Evolutionary conservation across 305 asterid genomes (phyloP).

Genomic region (Striga hermonthica): DNA sequence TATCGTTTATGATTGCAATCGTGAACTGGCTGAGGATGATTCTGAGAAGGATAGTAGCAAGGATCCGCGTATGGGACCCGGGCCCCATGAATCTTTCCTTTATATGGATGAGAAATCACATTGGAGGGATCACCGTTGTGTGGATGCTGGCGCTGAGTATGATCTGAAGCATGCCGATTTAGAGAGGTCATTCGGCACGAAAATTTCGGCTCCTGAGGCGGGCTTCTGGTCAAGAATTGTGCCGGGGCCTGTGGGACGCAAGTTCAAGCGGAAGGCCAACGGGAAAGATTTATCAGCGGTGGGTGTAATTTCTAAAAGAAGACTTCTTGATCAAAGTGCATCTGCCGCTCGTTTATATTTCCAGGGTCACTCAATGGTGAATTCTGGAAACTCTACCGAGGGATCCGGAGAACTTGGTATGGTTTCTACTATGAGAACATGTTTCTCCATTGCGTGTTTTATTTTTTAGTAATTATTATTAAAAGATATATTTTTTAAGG

Average conservation of each 20-base stretch:
- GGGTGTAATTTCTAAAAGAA: conserved; percentile 62
- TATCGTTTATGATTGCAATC: conserved; percentile 49
- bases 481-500: background rate
- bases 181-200: conserved; percentile 91
- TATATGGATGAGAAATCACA: conserved; percentile 73
- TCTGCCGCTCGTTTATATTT: conserved; percentile 68
- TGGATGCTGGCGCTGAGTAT: conserved; percentile 96
- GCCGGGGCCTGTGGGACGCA: conserved; percentile 54
- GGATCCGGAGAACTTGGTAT: conserved; percentile 17
- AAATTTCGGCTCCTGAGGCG: conserved; percentile 47
- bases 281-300: conserved; percentile 57
- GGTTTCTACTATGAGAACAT: background rate
- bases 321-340: conserved; percentile 85
- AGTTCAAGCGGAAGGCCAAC: conserved; percentile 67
- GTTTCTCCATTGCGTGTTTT: background rate
- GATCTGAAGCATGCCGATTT: conserved; percentile 94
- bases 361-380: conserved; percentile 39
- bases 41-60: conserved; percentile 50
- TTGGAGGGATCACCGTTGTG: conserved; percentile 96
- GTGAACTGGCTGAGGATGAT: conserved; percentile 50
- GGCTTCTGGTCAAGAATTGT: conserved; percentile 67
- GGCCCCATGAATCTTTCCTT: conserved; percentile 54
- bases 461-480: background rate
- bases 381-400: conserved; percentile 37
- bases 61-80: conserved; percentile 48